These are phyloP conservation scores for Didymella arachidicola DNA, from an alignment of 2,329 filamentous ascomycete genomes.

Conservation along the genomic window DNA sequence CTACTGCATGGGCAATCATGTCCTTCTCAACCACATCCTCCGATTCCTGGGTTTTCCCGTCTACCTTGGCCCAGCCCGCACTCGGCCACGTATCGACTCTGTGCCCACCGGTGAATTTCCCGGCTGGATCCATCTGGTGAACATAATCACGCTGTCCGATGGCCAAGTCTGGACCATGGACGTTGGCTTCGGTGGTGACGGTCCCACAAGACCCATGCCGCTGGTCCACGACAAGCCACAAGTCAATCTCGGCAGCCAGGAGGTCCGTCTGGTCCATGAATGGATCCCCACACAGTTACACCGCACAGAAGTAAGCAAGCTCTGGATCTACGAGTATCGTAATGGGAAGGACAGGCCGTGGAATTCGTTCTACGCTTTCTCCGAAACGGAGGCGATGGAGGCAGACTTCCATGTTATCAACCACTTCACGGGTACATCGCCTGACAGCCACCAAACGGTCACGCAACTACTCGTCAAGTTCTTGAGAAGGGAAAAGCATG, in stretches of 20 bases:
- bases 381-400: conserved; percentile 51
- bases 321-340: conserved; percentile 70
- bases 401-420: conserved; percentile 54
- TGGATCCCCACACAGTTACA: conserved; percentile 57
- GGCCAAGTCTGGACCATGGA: conserved; percentile 64
- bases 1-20: conserved; percentile 67
- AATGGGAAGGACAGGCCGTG: conserved; percentile 48
- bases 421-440: conserved; percentile 44
- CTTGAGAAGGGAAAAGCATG: conserved; percentile 42
- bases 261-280: conserved; percentile 63
- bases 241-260: conserved; percentile 62
- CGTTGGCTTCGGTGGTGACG: conserved; percentile 70
- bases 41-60: conserved; percentile 61
- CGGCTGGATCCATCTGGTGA: conserved; percentile 67
- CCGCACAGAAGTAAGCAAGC: conserved; percentile 49
- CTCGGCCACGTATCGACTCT: conserved; percentile 46
- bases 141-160: conserved; percentile 64
- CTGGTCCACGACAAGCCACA: conserved; percentile 55
- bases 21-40: conserved; percentile 64
- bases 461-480: conserved; percentile 52
- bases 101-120: conserved; percentile 53
- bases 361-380: conserved; percentile 56
- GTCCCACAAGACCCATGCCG: conserved; percentile 65
- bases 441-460: conserved; percentile 44
- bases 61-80: conserved; percentile 63